phyloP scores from a whole-genome alignment of 345 rosid genomes.

The Populus simonii region DNA sequence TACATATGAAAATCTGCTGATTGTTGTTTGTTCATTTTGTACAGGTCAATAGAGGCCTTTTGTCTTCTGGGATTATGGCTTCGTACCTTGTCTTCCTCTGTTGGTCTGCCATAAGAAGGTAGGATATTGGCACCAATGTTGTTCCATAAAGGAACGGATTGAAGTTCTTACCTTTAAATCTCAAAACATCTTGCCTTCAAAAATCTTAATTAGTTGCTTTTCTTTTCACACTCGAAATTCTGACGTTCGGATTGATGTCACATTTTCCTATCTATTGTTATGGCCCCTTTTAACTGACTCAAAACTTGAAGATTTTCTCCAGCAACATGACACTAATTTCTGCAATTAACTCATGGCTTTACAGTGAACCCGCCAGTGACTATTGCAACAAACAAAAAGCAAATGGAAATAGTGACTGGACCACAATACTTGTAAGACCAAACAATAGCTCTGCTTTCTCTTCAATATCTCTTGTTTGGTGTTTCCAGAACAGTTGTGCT shows the following conservation, averaged over 20 bases:
- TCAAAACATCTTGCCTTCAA: neutral
- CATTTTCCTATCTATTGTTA: no score
- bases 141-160: neutral
- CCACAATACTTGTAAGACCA: slow-evolving; percentile 59
- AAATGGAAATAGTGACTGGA: slow-evolving; percentile 57
- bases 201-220: neutral
- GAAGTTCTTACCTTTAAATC: neutral
- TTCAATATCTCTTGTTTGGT: neutral
- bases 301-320: no score
- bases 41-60: slow-evolving; percentile 72
- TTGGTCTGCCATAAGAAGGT: slow-evolving; percentile 98
- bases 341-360: slow-evolving; percentile 14
- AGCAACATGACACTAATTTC: neutral
- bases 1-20: neutral
- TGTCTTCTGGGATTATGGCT: slow-evolving; percentile 88
- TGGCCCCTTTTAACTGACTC: no score
- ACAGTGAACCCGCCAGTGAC: slow-evolving; percentile 67
- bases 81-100: slow-evolving; percentile 81
- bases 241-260: no score
- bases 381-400: slow-evolving; percentile 47
- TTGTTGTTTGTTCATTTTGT: neutral
- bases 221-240: neutral
- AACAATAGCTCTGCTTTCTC: neutral
- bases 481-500: no score
- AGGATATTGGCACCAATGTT: slow-evolving; percentile 2